phyloP scores from a whole-genome alignment of 495 filamentous ascomycete species.

The Aspergillus olivimuriae region DNA sequence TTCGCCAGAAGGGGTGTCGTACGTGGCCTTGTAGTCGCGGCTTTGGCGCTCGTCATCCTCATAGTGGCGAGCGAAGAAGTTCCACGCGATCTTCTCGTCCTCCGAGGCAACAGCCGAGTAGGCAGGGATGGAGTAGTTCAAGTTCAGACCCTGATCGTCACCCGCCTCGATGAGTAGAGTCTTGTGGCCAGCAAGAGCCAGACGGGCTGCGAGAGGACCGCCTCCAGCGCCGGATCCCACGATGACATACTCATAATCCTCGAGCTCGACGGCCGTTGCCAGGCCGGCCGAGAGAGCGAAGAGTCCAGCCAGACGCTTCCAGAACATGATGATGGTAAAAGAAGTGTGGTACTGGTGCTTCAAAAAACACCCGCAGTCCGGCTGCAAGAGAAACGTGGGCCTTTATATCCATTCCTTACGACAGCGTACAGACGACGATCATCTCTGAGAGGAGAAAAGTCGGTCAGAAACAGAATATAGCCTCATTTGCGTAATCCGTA shows the following conservation, averaged over 20 bases:
- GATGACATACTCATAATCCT: slow-evolving; percentile 59
- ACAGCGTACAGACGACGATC: no score
- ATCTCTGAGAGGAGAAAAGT: background rate
- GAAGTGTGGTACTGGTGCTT: no score
- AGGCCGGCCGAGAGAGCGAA: slow-evolving; percentile 2
- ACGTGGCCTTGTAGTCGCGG: slow-evolving; percentile 41
- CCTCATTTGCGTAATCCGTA: no score
- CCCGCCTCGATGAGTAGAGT: slow-evolving; percentile 61
- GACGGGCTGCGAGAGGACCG: slow-evolving; percentile 54
- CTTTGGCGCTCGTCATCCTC: slow-evolving; percentile 28
- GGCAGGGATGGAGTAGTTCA: slow-evolving; percentile 34
- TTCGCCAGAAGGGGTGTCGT: slow-evolving; percentile 30
- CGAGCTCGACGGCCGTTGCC: slow-evolving; percentile 23
- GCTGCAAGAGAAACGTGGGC: background rate
- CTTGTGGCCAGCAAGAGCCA: slow-evolving; percentile 53
- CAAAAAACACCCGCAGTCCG: no score
- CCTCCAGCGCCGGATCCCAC: slow-evolving; percentile 62
- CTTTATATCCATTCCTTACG: background rate
- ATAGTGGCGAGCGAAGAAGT: slow-evolving; percentile 46
- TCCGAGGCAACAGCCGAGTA: slow-evolving; percentile 32
- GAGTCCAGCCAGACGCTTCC: background rate
- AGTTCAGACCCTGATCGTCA: slow-evolving; percentile 46
- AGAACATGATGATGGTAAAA: background rate
- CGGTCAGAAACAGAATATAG: no score
- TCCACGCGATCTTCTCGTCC: slow-evolving; percentile 34